These are phyloP conservation scores for Thielaviopsis punctulata DNA, from an alignment of 2,329 filamentous ascomycete genomes.

Conservation along the genomic window DNA sequence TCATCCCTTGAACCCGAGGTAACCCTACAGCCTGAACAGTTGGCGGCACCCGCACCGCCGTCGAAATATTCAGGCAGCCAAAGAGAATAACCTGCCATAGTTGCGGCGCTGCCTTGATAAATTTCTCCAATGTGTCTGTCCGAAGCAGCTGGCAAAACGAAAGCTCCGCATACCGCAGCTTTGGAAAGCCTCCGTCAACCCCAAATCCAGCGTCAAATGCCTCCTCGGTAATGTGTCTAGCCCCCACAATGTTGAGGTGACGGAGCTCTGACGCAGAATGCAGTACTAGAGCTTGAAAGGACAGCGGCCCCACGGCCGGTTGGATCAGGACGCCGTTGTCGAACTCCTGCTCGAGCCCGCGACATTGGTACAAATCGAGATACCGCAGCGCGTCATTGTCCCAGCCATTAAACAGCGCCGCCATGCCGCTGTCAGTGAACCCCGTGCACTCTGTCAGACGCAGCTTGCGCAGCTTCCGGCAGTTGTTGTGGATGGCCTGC, in stretches of 20 bases:
- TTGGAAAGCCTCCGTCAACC: slow-evolving; percentile 41
- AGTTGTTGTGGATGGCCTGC: slow-evolving; percentile 51
- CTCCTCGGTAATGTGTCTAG: slow-evolving; percentile 57
- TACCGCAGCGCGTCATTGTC: slow-evolving; percentile 51
- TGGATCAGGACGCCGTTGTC: slow-evolving; percentile 47
- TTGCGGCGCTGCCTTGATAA: slow-evolving; percentile 47
- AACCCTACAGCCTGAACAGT: slow-evolving; percentile 40
- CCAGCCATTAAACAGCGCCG: slow-evolving; percentile 59
- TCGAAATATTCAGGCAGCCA: slow-evolving; percentile 44
- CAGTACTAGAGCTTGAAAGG: slow-evolving; percentile 65
- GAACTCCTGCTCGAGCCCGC: slow-evolving; percentile 54
- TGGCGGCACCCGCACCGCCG: slow-evolving; percentile 32
- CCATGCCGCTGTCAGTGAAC: slow-evolving; percentile 61
- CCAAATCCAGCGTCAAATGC: slow-evolving; percentile 63
- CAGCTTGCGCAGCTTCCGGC: slow-evolving; percentile 53
- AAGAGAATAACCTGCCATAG: slow-evolving; percentile 44
- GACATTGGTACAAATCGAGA: slow-evolving; percentile 61
- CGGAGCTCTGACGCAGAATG: slow-evolving; percentile 56
- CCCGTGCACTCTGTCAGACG: slow-evolving; percentile 62
- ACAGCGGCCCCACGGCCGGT: slow-evolving; percentile 57
- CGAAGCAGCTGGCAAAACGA: slow-evolving; percentile 57
- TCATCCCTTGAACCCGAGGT: slow-evolving; percentile 15
- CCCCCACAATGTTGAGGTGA: slow-evolving; percentile 62
- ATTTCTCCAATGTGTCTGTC: slow-evolving; percentile 43
- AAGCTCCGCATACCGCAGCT: slow-evolving; percentile 55